A percentile compares a stretch with the other conserved stretches of the same genome.
phyloP scores from a whole-genome alignment of 495 filamentous ascomycete species.

The Penicillium herquei region DNA sequence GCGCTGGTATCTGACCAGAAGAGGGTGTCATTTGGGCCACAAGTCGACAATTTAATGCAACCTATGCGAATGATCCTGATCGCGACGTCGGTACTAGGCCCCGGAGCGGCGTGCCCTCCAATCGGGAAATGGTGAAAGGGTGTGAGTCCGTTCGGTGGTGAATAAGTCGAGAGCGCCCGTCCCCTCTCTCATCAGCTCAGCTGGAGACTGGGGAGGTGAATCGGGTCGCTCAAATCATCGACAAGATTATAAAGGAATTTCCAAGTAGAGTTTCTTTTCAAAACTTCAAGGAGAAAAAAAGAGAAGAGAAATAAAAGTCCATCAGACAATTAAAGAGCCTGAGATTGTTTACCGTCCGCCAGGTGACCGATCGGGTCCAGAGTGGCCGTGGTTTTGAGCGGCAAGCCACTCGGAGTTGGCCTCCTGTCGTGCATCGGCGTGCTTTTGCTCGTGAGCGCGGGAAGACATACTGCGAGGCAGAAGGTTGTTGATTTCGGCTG shows the following conservation, averaged over 20 bases:
- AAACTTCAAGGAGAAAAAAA: constrained; percentile 3
- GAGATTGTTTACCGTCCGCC: constrained; percentile 32
- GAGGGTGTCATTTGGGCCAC: not conserved
- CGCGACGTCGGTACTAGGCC: not conserved
- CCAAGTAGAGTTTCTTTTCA: not conserved
- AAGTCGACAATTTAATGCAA: not conserved
- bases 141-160: constrained; percentile 2
- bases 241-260: constrained; percentile 5
- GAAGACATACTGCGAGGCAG: constrained; percentile 36
- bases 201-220: constrained; percentile 2
- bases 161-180: constrained; percentile 11
- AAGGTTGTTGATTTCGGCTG: constrained; percentile 57
- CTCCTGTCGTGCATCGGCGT: constrained; percentile 52
- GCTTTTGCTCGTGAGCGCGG: constrained; percentile 41
- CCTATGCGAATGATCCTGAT: not conserved
- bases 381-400: constrained; percentile 48
- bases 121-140: constrained; percentile 7
- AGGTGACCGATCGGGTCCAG: constrained; percentile 37
- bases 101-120: constrained; percentile 16
- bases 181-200: constrained; percentile 9
- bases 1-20: constrained; percentile 12
- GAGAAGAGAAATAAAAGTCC: constrained; percentile 5
- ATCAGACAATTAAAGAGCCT: not conserved
- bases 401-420: constrained; percentile 64
- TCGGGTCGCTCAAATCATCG: constrained; percentile 14